Evolutionary conservation across 106 monocot genomes (phyloP).

Genomic region (Dioscorea dumetorum): DNA sequence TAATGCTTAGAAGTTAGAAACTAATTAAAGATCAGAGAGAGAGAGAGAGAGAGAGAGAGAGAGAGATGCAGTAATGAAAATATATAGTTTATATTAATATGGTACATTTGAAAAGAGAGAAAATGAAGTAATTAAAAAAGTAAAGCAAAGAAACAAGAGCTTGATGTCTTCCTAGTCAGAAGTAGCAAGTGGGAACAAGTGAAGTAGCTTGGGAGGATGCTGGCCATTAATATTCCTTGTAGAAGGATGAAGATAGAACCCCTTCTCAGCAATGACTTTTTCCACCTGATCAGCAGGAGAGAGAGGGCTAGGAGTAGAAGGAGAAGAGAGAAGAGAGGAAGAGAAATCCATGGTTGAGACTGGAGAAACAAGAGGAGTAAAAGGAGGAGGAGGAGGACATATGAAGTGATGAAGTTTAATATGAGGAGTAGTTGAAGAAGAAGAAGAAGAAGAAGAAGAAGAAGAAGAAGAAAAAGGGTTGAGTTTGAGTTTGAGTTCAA

Average conservation of each 20-base stretch:
- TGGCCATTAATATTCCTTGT: slow-evolving; percentile 6
- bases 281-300: too few species aligned
- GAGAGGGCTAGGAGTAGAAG: background rate
- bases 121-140: background rate
- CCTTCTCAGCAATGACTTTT: slow-evolving; percentile 8
- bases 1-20: background rate
- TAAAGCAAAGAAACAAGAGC: background rate
- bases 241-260: slow-evolving; percentile 24
- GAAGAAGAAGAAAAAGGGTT: too few species aligned
- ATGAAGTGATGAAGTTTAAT: background rate
- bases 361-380: slow-evolving; percentile 6
- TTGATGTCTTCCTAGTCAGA: background rate
- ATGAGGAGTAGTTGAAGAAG: background rate
- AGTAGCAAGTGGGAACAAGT: slow-evolving; percentile 19
- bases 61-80: background rate
- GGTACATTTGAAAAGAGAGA: background rate
- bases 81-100: background rate
- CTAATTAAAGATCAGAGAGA: too few species aligned
- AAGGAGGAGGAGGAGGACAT: background rate
- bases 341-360: slow-evolving; percentile 17
- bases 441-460: too few species aligned
- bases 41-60: background rate
- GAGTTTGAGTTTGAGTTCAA: slow-evolving; percentile 13
- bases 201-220: slow-evolving; percentile 16
- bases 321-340: slow-evolving; percentile 1